phyloP scores from a whole-genome alignment of 202 grass and related monocot species.

The Brachypodium distachyon region DNA sequence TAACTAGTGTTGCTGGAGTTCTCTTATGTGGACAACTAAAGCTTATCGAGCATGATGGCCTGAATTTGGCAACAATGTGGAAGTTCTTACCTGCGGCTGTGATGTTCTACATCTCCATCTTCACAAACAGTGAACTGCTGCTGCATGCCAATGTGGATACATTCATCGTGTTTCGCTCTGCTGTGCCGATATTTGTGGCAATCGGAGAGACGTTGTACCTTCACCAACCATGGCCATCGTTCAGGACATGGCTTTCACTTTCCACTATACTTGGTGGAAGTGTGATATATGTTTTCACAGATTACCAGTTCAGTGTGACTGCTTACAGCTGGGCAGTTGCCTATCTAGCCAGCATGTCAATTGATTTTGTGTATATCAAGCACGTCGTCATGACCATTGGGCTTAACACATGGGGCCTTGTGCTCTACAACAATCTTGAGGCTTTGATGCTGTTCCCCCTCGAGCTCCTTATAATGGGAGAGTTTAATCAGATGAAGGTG shows the following conservation, averaged over 20 bases:
- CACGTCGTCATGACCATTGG: constrained; percentile 93
- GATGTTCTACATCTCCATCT: constrained; percentile 93
- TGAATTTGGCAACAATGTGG: constrained; percentile 73
- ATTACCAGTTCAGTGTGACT: constrained; percentile 87
- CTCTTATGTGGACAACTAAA: constrained; percentile 55
- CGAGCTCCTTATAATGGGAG: constrained; percentile 90
- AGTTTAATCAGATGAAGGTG: constrained; percentile 76
- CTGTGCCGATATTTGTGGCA: constrained; percentile 84
- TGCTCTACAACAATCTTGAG: constrained; percentile 91
- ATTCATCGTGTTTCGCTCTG: constrained; percentile 86
- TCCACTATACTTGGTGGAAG: constrained; percentile 80
- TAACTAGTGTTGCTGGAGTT: constrained; percentile 70
- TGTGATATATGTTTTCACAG: constrained; percentile 89
- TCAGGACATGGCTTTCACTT: constrained; percentile 76
- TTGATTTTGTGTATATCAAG: constrained; percentile 95
- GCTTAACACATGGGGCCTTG: constrained; percentile 92
- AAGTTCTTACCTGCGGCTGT: constrained; percentile 90
- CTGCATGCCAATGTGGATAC: constrained; percentile 94
- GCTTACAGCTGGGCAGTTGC: constrained; percentile 77
- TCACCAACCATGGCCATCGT: constrained; percentile 77
- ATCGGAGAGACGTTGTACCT: constrained; percentile 85
- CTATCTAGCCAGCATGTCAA: constrained; percentile 80
- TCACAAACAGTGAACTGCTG: constrained; percentile 84
- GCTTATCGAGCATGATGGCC: constrained; percentile 62
- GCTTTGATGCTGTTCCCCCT: constrained; percentile 81